Evolutionary conservation across 164 flowering plant species (phyloP), one percentile per base, ranked within the genome.

Genomic region (Houttuynia cordata): DNA sequence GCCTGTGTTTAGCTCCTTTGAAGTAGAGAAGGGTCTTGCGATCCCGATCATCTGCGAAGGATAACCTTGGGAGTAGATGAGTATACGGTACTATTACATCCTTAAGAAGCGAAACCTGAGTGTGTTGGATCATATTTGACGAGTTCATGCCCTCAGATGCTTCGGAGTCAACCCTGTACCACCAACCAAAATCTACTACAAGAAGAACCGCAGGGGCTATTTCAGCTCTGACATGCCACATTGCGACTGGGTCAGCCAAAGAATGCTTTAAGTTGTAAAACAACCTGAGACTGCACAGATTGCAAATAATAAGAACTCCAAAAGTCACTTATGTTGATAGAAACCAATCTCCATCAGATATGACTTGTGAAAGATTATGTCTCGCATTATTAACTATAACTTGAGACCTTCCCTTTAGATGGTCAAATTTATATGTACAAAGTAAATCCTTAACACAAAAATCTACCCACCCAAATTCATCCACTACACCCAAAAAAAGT

Each of bases 231-330:
- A 93, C 85, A 76, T 90, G 98, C 96, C 94, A 93, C 98, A 93
- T 87, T 59, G 98, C 94, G 70, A 90, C 96, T 62, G 98, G 98
- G 92, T 90, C 98, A 89, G 98, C 78, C 90, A 89, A 87, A 87
- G 80, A 92, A 83, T 73, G 91, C 93, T 75, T 84, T 88, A 88
- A 83, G 73, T 63, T 87, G 86, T 81, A 83, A 88, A 80, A 79
- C 58, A 79, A 80, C 93, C 91, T 83, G 89, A 80, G 82, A 83
- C 85, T 76, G 69, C 79, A 87, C 62, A 83, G 68, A 75, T 80
- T 82, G 24, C 49, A 62, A 64, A 77, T 65, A 67, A 85, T 80
- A 85, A 83, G 83, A 68, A 70, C 69, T 79, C 69, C 77, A 30
- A 30, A 30, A 6, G 37, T 30, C 37, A 30, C 37, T 30, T 30